These are phyloP conservation scores for Pichia manshurica DNA, from an alignment of 805 yeast genomes.

Conservation along the genomic window DNA sequence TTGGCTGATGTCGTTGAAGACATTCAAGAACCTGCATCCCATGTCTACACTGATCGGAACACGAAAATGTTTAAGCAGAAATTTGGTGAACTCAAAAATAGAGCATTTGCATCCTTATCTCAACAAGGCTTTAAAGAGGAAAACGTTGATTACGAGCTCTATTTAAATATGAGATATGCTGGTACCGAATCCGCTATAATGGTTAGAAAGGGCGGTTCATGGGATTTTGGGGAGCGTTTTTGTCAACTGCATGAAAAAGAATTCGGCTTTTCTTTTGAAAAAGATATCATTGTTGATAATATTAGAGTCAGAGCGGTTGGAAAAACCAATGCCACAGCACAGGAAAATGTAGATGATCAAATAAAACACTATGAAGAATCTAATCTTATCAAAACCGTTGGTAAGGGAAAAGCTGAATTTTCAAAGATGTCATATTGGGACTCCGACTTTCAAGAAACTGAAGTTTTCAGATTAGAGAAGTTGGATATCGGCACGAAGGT, in stretches of 20 bases:
- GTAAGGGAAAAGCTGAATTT: constrained; percentile 28
- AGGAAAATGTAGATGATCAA: constrained; percentile 46
- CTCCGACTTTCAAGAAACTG: constrained; percentile 40
- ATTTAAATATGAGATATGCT: constrained; percentile 69
- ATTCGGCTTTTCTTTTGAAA: constrained; percentile 64
- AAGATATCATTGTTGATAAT: constrained; percentile 59
- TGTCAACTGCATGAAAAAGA: constrained; percentile 57
- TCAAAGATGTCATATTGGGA: constrained; percentile 53
- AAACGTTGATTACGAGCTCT: constrained; percentile 51
- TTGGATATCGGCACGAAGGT: constrained; percentile 48
- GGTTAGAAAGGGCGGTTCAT: constrained; percentile 36
- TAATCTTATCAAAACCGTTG: constrained; percentile 20
- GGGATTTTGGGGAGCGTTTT: constrained; percentile 41
- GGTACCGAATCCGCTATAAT: constrained; percentile 86
- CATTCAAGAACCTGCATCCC: constrained; percentile 62
- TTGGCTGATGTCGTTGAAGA: constrained; percentile 81
- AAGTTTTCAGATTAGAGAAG: constrained; percentile 48
- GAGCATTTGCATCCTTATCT: constrained; percentile 37
- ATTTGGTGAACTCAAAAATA: constrained; percentile 38
- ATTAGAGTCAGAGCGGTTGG: constrained; percentile 70
- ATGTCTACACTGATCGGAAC: constrained; percentile 29
- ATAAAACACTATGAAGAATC: constrained; percentile 30
- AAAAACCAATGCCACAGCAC: constrained; percentile 39
- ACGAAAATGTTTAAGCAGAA: constrained; percentile 35
- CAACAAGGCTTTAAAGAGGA: constrained; percentile 49